Evolutionary conservation across 1,284 basidiomycete genomes (phyloP).

Genomic region (Uromyces viciae-fabae): DNA sequence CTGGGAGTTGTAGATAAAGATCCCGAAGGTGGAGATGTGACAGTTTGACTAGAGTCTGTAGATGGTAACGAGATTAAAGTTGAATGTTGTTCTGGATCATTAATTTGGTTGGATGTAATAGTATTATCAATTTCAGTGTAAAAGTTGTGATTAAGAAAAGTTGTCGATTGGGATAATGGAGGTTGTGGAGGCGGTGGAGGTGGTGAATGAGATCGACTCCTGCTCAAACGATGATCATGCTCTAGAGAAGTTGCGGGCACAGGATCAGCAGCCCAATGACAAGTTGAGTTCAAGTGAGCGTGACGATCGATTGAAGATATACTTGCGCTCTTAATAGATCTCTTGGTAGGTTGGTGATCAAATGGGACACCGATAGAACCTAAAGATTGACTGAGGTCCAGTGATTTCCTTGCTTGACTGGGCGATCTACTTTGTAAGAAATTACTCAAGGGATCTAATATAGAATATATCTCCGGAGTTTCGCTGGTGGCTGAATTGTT

Average conservation of each 20-base stretch:
- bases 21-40: neutral
- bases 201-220: neutral
- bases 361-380: neutral
- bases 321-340: neutral
- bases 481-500: neutral
- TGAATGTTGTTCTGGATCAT: neutral
- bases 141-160: neutral
- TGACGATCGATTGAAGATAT: neutral
- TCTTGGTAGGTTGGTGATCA: neutral
- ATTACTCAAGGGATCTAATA: conserved; percentile 25
- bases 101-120: no score
- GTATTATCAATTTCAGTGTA: neutral
- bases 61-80: conserved; percentile 1
- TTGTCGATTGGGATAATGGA: neutral
- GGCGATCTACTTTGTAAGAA: conserved; percentile 6
- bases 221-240: neutral
- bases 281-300: neutral
- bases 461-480: conserved; percentile 40
- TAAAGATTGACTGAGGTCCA: conserved; percentile 12
- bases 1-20: neutral
- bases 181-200: neutral
- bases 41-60: neutral
- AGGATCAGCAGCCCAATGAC: neutral
- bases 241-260: neutral
- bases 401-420: neutral